phyloP scores from a whole-genome alignment of 306 rosid genomes.

The Oemleria cerasiformis region DNA sequence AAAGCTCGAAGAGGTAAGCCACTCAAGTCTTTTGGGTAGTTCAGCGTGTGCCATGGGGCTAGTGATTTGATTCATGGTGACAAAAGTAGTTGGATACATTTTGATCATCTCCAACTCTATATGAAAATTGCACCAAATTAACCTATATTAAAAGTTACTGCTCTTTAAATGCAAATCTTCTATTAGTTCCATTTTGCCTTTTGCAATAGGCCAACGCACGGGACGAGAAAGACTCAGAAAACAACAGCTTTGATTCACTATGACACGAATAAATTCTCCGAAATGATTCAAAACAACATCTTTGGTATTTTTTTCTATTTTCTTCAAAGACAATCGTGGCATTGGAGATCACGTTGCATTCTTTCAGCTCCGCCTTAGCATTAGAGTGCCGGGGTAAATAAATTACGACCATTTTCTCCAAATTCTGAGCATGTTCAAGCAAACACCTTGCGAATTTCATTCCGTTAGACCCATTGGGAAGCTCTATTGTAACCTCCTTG shows the following conservation, averaged over 20 bases:
- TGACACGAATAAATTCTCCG: too few species aligned
- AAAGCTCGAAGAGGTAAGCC: slow-evolving; percentile 67
- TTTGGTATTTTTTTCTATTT: neutral
- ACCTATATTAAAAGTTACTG: too few species aligned
- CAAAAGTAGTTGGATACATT: neutral
- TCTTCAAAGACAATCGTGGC: neutral
- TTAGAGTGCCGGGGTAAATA: neutral
- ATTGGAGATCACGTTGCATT: neutral
- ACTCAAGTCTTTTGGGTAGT: slow-evolving; percentile 37
- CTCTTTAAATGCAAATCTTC: too few species aligned
- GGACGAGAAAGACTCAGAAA: too few species aligned
- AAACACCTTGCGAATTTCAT: neutral
- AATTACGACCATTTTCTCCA: neutral
- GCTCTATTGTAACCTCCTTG: neutral
- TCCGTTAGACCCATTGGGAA: neutral
- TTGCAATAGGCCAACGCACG: too few species aligned
- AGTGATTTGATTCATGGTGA: slow-evolving; percentile 31
- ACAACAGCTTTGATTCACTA: too few species aligned
- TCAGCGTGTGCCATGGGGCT: slow-evolving; percentile 38
- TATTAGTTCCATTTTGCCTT: too few species aligned
- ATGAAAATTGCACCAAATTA: too few species aligned
- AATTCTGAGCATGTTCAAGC: neutral
- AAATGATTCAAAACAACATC: too few species aligned
- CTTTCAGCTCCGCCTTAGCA: neutral
- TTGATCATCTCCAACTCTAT: neutral